These are phyloP conservation scores for Globisporangium cylindrosporum DNA, from an alignment of 352 stramenopile genomes.

Conservation along the genomic window DNA sequence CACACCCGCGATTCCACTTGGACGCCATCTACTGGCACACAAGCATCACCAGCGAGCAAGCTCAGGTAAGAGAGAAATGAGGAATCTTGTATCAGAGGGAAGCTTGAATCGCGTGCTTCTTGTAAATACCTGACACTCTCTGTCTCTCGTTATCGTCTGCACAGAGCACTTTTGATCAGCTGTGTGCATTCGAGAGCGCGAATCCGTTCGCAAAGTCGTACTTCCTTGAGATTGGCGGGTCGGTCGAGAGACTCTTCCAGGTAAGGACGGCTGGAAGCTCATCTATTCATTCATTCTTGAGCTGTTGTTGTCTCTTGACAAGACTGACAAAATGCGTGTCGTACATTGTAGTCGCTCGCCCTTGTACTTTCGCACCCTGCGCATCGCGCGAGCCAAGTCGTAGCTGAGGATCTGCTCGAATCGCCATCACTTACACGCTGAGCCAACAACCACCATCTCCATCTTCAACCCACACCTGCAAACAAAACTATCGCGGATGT, in stretches of 20 bases:
- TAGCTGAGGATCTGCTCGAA: constrained; percentile 39
- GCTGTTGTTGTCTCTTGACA: constrained; percentile 5
- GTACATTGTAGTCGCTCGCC: constrained; percentile 32
- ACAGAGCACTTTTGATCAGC: constrained; percentile 36
- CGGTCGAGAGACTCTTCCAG: constrained; percentile 55
- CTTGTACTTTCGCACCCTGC: constrained; percentile 41
- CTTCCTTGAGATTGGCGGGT: constrained; percentile 45
- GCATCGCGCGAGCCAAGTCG: constrained; percentile 45
- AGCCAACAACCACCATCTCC: background rate
- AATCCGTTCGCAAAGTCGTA: constrained; percentile 47
- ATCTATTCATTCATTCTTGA: background rate
- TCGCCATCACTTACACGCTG: constrained; percentile 16
- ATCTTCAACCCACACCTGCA: background rate
- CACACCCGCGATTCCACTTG: constrained; percentile 29
- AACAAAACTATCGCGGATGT: background rate
- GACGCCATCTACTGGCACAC: constrained; percentile 55
- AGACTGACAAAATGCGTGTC: background rate
- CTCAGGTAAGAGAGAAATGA: constrained; percentile 23
- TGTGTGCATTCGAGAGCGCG: constrained; percentile 43
- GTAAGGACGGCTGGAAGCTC: constrained; percentile 23
- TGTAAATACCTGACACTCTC: background rate
- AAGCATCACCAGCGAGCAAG: constrained; percentile 25
- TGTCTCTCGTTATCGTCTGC: background rate
- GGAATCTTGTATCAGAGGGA: too few species aligned
- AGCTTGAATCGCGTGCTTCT: background rate